Evolutionary conservation across 306 rosid species (phyloP).

Genomic region (Begonia peltatifolia): DNA sequence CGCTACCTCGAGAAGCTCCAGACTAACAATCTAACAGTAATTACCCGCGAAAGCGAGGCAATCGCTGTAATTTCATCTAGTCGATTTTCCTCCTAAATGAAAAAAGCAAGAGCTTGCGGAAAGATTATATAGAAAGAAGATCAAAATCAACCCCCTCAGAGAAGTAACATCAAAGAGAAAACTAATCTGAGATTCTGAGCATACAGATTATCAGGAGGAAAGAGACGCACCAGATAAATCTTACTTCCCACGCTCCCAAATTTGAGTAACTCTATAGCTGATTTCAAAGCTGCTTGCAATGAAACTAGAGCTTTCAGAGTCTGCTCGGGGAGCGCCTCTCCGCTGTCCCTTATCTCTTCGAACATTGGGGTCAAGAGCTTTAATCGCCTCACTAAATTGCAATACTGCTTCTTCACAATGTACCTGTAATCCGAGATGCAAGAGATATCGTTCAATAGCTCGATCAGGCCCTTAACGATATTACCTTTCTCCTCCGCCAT

Average conservation of each 20-base stretch:
- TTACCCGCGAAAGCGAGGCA: no score
- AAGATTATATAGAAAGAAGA: no score
- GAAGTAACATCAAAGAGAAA: neutral
- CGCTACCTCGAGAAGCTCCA: no score
- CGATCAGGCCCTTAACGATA: conserved; percentile 29
- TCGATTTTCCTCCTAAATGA: no score
- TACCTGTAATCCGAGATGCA: conserved; percentile 64
- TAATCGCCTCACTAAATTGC: conserved; percentile 68
- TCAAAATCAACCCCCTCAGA: conserved; percentile 3
- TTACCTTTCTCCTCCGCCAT: conserved; percentile 60
- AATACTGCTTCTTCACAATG: conserved; percentile 68
- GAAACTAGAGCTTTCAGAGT: conserved; percentile 35
- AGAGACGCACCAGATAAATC: conserved; percentile 59
- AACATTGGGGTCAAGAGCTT: conserved; percentile 83
- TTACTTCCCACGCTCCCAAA: conserved; percentile 72
- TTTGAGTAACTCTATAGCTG: conserved; percentile 54
- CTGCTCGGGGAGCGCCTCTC: conserved; percentile 22
- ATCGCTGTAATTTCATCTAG: no score
- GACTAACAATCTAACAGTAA: no score
- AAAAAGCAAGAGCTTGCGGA: no score
- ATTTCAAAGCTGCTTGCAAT: conserved; percentile 46
- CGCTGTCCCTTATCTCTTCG: conserved; percentile 69
- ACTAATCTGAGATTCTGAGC: neutral
- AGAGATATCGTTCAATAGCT: conserved; percentile 45
- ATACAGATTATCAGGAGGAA: neutral